Conservation (phyloP, 352 stramenopile genomes). For the Pythium vanterpoolii region DNA sequence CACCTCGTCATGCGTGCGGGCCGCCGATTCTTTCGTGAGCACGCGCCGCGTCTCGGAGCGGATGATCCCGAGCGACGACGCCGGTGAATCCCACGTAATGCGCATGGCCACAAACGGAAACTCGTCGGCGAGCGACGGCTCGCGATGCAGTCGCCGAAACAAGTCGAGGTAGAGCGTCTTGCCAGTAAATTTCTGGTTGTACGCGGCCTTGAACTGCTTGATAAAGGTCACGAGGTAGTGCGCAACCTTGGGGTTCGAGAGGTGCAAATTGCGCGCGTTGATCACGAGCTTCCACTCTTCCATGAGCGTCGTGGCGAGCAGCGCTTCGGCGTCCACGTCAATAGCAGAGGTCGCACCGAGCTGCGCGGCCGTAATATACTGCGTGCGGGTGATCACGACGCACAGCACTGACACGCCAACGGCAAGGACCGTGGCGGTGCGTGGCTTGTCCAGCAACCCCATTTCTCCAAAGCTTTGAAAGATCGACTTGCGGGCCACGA, state of each 20-base stretch:
- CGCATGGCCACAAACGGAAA: slow-evolving; percentile 54
- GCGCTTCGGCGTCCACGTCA: slow-evolving; percentile 48
- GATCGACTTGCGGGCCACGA: slow-evolving; percentile 49
- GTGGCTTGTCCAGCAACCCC: slow-evolving; percentile 58
- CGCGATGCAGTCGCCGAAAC: slow-evolving; percentile 53
- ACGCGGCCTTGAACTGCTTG: slow-evolving; percentile 71
- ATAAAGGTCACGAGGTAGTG: slow-evolving; percentile 72
- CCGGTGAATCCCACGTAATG: slow-evolving; percentile 50
- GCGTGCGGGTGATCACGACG: slow-evolving; percentile 42
- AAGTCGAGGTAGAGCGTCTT: slow-evolving; percentile 75
- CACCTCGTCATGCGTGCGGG: slow-evolving; percentile 40
- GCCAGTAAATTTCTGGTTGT: slow-evolving; percentile 73
- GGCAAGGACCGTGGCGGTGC: slow-evolving; percentile 49
- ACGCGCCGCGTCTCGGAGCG: slow-evolving; percentile 64
- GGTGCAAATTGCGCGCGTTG: slow-evolving; percentile 55
- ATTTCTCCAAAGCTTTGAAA: slow-evolving; percentile 82
- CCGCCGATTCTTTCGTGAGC: slow-evolving; percentile 33
- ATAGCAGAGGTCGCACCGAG: slow-evolving; percentile 20
- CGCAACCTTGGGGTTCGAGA: slow-evolving; percentile 65
- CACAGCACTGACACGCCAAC: slow-evolving; percentile 33
- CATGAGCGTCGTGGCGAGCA: slow-evolving; percentile 58
- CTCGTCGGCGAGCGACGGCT: slow-evolving; percentile 48
- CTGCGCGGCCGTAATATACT: slow-evolving; percentile 45
- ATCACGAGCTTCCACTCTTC: slow-evolving; percentile 69
- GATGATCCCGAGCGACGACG: slow-evolving; percentile 61